A percentile compares a stretch with the other conserved stretches of the same genome.
These are phyloP conservation scores for Brachypodium distachyon DNA, from an alignment of 202 grass and related monocot species.

Conservation along the genomic window DNA sequence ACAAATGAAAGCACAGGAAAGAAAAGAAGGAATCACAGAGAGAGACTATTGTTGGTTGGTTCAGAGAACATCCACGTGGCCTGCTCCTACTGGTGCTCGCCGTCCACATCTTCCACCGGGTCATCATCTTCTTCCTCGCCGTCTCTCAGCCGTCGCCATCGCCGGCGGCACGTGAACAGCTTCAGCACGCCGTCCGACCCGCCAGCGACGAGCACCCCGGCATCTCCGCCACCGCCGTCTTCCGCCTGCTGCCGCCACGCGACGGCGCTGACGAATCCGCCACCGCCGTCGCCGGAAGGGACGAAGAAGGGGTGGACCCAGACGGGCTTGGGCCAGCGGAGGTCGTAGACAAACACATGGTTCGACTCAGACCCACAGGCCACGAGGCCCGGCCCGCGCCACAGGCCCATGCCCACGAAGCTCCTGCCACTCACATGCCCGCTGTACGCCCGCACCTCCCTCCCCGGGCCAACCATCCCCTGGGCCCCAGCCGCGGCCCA, in stretches of 20 bases:
- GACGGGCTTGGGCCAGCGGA: conserved; percentile 66
- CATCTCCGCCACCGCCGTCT: background rate
- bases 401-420: conserved; percentile 88
- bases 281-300: background rate
- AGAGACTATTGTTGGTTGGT: no score
- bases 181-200: conserved; percentile 61
- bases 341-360: conserved; percentile 90
- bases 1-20: no score
- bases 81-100: background rate
- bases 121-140: background rate
- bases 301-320: conserved; percentile 55
- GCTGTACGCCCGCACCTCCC: conserved; percentile 59
- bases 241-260: conserved; percentile 61
- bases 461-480: background rate
- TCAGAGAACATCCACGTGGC: no score
- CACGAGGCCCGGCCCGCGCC: conserved; percentile 47
- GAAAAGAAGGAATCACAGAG: no score
- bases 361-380: conserved; percentile 82
- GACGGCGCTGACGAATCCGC: conserved; percentile 59
- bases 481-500: background rate
- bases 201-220: conserved; percentile 53
- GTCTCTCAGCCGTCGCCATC: no score
- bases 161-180: conserved; percentile 47
- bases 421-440: conserved; percentile 70
- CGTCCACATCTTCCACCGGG: background rate